A percentile compares a stretch with the other conserved stretches of the same genome.
Conservation (phyloP, 192 early-diverging fungal species). For the Chytriomyces confervae region DNA sequence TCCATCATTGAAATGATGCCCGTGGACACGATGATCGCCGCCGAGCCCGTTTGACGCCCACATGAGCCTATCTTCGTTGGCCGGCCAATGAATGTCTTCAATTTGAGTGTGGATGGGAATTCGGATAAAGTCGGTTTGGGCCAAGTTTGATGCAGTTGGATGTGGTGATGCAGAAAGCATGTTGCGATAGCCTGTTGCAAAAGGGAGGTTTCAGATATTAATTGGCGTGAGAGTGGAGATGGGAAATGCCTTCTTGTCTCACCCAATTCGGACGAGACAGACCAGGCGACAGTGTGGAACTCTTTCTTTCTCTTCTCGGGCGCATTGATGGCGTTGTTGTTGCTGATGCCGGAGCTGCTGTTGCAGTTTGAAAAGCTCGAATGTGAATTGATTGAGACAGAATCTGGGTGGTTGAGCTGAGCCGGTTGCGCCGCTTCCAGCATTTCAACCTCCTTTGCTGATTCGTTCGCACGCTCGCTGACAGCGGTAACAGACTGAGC, state of each 20-base stretch:
- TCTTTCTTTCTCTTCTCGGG: not conserved
- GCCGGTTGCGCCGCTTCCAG: too few relatives aligned
- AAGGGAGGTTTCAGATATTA: not conserved
- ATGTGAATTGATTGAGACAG: too few relatives aligned
- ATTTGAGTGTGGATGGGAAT: conserved; percentile 55
- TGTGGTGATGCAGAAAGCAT: conserved; percentile 31
- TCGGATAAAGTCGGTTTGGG: conserved; percentile 25
- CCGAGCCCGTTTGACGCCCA: conserved; percentile 28
- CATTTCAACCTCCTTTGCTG: too few relatives aligned
- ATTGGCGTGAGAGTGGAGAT: not conserved
- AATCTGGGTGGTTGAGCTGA: too few relatives aligned
- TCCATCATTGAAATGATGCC: conserved; percentile 12
- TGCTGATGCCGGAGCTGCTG: too few relatives aligned
- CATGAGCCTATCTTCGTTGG: conserved; percentile 18
- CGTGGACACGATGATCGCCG: conserved; percentile 12
- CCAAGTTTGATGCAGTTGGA: conserved; percentile 25
- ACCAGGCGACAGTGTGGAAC: conserved; percentile 24
- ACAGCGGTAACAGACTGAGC: too few relatives aligned
- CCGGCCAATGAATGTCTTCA: conserved; percentile 64
- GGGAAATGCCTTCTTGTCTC: not conserved
- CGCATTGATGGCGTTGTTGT: too few relatives aligned
- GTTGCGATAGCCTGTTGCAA: conserved; percentile 23
- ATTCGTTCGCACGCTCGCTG: too few relatives aligned
- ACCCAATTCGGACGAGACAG: conserved; percentile 26
- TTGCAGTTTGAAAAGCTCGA: too few relatives aligned